phyloP scores from a whole-genome alignment of 169 alveolate genomes.

The Eimeria praecox region DNA sequence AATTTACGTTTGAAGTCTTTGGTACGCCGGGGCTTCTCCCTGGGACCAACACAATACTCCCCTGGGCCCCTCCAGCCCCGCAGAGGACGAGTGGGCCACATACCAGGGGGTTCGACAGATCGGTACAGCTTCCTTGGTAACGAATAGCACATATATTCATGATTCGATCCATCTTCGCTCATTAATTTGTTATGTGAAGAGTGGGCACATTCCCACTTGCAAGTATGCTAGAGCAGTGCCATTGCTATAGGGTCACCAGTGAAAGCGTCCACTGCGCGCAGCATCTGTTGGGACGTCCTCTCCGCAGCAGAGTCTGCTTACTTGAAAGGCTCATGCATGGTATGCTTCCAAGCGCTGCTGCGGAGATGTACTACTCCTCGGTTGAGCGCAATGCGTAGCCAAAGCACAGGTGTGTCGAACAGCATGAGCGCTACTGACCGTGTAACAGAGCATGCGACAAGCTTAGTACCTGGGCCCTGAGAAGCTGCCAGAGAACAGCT shows the following conservation, averaged over 20 bases:
- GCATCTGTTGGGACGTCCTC: neutral
- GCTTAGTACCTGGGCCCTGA: neutral
- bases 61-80: slow-evolving; percentile 68
- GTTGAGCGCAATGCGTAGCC: neutral
- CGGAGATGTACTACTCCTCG: neutral
- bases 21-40: neutral
- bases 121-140: neutral
- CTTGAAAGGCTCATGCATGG: neutral
- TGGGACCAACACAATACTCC: slow-evolving; percentile 13
- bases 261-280: neutral
- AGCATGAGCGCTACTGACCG: too few species aligned
- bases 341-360: neutral
- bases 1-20: neutral
- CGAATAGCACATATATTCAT: neutral
- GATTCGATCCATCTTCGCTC: neutral
- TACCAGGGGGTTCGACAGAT: neutral
- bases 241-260: slow-evolving; percentile 48
- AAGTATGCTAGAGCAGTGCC: neutral
- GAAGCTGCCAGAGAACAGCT: neutral
- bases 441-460: too few species aligned
- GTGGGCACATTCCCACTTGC: neutral
- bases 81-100: slow-evolving; percentile 59
- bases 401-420: neutral
- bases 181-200: neutral
- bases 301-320: neutral